Conservation (phyloP, 1,284 basidiomycete genomes). For the Melampsora medusae region DNA sequence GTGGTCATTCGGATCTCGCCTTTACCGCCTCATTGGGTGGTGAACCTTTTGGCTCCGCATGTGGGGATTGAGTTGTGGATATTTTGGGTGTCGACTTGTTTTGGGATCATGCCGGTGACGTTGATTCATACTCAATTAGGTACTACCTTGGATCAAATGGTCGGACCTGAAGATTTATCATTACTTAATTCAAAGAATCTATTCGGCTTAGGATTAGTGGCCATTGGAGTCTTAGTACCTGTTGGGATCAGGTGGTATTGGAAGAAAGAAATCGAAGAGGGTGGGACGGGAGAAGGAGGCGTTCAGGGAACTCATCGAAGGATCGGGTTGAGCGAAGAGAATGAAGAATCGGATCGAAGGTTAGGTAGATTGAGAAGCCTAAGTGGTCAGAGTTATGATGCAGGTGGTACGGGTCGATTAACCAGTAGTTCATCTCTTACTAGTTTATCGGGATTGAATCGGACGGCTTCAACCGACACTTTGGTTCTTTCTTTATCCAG, state of each 20-base stretch:
- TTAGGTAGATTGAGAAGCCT: constrained; percentile 10
- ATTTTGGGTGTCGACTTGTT: constrained; percentile 86
- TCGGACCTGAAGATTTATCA: constrained; percentile 33
- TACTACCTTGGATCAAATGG: constrained; percentile 63
- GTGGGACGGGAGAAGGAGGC: not conserved
- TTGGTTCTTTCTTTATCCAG: not conserved
- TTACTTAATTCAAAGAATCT: constrained; percentile 34
- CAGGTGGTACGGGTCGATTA: no score
- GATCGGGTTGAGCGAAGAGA: constrained; percentile 15
- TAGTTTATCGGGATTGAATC: constrained; percentile 1
- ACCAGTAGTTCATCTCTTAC: not conserved
- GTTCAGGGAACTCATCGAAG: not conserved
- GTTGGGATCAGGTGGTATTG: constrained; percentile 35
- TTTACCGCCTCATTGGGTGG: constrained; percentile 87
- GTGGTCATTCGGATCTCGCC: constrained; percentile 73
- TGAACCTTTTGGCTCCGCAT: constrained; percentile 90
- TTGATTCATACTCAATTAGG: constrained; percentile 96
- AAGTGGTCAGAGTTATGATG: constrained; percentile 18
- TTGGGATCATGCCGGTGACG: constrained; percentile 85
- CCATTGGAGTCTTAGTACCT: constrained; percentile 20
- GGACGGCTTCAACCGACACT: not conserved
- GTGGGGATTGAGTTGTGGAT: constrained; percentile 77
- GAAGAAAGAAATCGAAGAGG: constrained; percentile 13
- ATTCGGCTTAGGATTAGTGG: constrained; percentile 14
- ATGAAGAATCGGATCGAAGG: not conserved